Conservation (phyloP, 805 yeast genomes). For the Cyberlindnera suaveolens region DNA sequence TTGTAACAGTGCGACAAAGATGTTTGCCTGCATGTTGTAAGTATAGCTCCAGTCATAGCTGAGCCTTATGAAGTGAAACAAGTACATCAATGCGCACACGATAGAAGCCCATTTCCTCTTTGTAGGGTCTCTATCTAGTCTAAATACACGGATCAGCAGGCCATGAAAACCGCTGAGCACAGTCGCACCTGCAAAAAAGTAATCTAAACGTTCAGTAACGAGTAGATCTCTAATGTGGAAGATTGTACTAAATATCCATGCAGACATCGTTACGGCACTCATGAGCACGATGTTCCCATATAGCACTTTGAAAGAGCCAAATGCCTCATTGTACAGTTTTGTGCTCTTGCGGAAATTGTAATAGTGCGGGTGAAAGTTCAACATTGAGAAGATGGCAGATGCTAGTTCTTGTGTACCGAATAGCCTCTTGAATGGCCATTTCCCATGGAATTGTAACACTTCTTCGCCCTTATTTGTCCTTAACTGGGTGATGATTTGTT, state of each 20-base stretch:
- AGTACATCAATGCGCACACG: constrained; percentile 44
- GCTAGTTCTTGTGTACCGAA: constrained; percentile 83
- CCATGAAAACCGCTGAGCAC: constrained; percentile 77
- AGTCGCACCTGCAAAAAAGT: constrained; percentile 88
- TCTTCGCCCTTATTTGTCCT: constrained; percentile 44
- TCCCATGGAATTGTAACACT: constrained; percentile 86
- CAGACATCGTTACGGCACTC: constrained; percentile 64
- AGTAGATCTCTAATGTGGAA: constrained; percentile 84
- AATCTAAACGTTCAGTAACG: constrained; percentile 80
- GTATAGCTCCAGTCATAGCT: constrained; percentile 80
- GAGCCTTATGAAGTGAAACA: constrained; percentile 60
- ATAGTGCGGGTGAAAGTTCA: constrained; percentile 62
- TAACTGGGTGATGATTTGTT: constrained; percentile 59
- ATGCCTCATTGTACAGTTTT: constrained; percentile 1
- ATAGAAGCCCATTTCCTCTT: constrained; percentile 32
- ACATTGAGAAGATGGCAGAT: constrained; percentile 71
- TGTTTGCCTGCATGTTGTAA: constrained; percentile 89
- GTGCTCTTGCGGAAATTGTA: constrained; percentile 34
- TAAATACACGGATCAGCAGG: constrained; percentile 52
- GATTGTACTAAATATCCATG: constrained; percentile 83
- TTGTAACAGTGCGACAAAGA: constrained; percentile 71
- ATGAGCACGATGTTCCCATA: constrained; percentile 38
- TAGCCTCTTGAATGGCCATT: constrained; percentile 87
- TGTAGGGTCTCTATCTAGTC: constrained; percentile 42
- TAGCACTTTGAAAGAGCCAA: constrained; percentile 11